Percentiles rank a stretch among this genome's conserved stretches.
phyloP scores from a whole-genome alignment of 108 stramenopile genomes.

The Poteriospumella lacustris region DNA sequence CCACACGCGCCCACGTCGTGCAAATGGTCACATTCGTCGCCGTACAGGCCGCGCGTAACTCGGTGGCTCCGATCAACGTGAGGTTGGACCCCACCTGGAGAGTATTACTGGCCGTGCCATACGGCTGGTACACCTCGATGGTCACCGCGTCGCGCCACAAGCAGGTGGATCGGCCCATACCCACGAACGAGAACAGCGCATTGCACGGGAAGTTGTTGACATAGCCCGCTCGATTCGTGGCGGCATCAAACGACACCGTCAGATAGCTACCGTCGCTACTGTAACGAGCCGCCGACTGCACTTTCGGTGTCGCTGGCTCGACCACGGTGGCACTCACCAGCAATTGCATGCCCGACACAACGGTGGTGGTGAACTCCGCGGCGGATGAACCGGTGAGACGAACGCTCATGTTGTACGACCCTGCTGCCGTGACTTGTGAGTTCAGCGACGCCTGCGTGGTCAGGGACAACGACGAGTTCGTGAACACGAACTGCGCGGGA shows the following conservation, averaged over 20 bases:
- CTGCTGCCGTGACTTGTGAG: too few species aligned
- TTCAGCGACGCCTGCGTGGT: too few species aligned
- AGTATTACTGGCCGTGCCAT: background rate
- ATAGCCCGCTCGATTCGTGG: background rate
- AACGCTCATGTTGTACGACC: too few species aligned
- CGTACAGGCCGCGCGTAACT: background rate
- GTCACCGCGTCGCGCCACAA: background rate
- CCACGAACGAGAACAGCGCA: background rate
- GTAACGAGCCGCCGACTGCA: too few species aligned
- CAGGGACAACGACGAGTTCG: too few species aligned
- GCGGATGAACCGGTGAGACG: too few species aligned
- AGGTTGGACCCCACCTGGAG: background rate
- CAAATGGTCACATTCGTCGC: background rate
- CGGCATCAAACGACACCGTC: background rate
- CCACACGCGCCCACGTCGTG: background rate
- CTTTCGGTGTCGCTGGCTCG: too few species aligned
- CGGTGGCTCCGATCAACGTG: background rate
- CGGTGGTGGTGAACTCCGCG: too few species aligned
- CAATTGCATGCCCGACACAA: too few species aligned
- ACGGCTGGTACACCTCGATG: background rate
- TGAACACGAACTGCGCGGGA: too few species aligned
- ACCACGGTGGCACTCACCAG: too few species aligned
- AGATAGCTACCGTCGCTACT: background rate
- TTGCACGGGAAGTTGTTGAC: background rate
- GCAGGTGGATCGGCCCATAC: background rate